Conservation (phyloP, 1,284 basidiomycete genomes). For the Mycena sp. region DNA sequence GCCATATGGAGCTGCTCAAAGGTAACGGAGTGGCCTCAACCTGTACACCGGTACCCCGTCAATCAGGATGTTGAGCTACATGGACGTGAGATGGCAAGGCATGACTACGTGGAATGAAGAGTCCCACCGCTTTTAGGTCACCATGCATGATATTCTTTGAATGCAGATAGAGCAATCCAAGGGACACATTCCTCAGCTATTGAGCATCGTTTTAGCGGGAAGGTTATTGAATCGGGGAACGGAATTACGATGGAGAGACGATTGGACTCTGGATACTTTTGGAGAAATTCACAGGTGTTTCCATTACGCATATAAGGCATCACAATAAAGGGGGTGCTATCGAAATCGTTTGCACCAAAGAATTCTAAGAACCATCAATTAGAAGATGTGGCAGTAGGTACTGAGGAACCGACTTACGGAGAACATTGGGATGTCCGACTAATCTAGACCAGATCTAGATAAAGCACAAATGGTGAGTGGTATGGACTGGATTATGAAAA, state of each 20-base stretch:
- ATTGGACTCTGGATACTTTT: conserved; percentile 30
- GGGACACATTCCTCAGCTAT: conserved; percentile 32
- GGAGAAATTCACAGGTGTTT: conserved; percentile 35
- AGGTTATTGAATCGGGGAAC: not conserved
- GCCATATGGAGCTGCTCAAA: too few relatives aligned
- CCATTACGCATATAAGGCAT: conserved; percentile 38
- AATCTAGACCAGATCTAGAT: conserved; percentile 36
- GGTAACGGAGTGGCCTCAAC: too few relatives aligned
- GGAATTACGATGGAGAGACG: conserved; percentile 34
- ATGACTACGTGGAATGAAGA: not conserved
- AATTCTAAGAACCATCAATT: conserved; percentile 30
- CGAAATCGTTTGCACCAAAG: conserved; percentile 40
- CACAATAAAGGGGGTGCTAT: conserved; percentile 41
- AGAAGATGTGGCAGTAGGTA: not conserved
- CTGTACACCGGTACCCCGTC: conserved; percentile 39
- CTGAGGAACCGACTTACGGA: conserved; percentile 29
- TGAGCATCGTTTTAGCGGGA: too few relatives aligned
- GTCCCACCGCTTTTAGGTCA: conserved; percentile 40
- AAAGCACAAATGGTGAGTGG: not conserved
- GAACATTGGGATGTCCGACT: conserved; percentile 36
- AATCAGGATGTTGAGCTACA: conserved; percentile 40
- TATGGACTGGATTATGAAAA: too few relatives aligned
- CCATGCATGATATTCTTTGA: conserved; percentile 40
- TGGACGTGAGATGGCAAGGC: not conserved
- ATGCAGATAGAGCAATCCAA: conserved; percentile 42